Base-by-base conservation (phyloP, 1,284 basidiomycete genomes). In the Agaricales sp. region DNA sequence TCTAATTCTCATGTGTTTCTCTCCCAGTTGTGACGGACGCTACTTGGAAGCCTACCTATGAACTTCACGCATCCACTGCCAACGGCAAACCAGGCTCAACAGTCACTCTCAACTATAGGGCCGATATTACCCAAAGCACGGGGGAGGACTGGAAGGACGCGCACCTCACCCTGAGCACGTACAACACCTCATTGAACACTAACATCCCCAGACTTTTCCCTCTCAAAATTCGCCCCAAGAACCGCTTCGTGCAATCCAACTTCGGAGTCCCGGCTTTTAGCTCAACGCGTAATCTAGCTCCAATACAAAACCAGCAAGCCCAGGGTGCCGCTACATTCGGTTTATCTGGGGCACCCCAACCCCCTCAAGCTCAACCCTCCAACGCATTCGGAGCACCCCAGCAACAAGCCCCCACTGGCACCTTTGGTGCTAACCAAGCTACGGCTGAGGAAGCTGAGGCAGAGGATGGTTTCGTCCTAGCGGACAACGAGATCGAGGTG, bases 131-230 rank as follows among this genome's bases (percentile, higher is more conserved):
- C 0, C 80, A 83, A 55, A 62, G 57, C 52, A 80, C 79, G 0
- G 80, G 80, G 6, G 80, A 82, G 56, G 74, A 79, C 52, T 83
- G 80, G 80, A 66, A 55, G 11, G 64, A 69, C 50, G 66, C 72
- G 0, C 54, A 62, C 0, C 65, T 82, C 21, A 74, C 70, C 1
- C 63, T 82, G n/a, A 79, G 73, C 60, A 79, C 78, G 16, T 41
- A 6, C 18, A 20, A 41, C 18, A 41, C 0, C 8, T 41, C 39
- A 16, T 8, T 41, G 39, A 41, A 41, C 39, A 41, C 39, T n/a
- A 41, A 6, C 8, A 41, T 41, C 8, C 39, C 39, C 8, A 16
- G 18, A 16, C 39, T 41, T 16, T 16, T 16, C 19, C 18, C 39
- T n/a, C 13, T 41, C 19, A 41, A 41, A 16, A 41, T 41, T 16